phyloP scores from a whole-genome alignment of 2,329 filamentous ascomycete genomes.

The Sarocladiaceae sp. region DNA sequence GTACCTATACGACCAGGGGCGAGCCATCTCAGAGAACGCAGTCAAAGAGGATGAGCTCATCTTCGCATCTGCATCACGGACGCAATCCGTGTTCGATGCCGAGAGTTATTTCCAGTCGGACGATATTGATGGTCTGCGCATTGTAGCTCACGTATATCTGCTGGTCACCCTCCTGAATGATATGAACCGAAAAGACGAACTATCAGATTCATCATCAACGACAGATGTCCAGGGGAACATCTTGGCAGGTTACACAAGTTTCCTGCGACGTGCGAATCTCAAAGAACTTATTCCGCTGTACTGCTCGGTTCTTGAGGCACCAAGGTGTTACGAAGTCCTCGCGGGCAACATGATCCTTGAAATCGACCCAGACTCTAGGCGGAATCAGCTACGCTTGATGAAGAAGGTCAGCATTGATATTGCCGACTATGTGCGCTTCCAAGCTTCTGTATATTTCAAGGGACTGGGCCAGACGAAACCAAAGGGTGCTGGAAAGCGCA shows the following conservation, averaged over 20 bases:
- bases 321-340: constrained; percentile 65
- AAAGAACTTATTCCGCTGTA: constrained; percentile 83
- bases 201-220: not conserved
- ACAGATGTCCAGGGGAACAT: constrained; percentile 59
- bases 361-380: constrained; percentile 58
- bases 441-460: constrained; percentile 28
- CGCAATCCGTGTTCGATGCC: not conserved
- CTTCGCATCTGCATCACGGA: not conserved
- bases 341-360: constrained; percentile 75
- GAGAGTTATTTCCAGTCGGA: constrained; percentile 49
- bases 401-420: constrained; percentile 69
- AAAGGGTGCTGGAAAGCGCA: not conserved
- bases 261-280: constrained; percentile 67
- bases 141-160: constrained; percentile 62
- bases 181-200: constrained; percentile 29
- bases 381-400: constrained; percentile 70
- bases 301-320: constrained; percentile 68
- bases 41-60: not conserved
- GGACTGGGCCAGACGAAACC: not conserved
- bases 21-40: constrained; percentile 16
- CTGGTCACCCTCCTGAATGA: constrained; percentile 65
- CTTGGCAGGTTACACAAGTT: constrained; percentile 76
- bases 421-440: constrained; percentile 66
- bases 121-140: constrained; percentile 61
- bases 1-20: constrained; percentile 57